Percentiles rank a stretch among this genome's conserved stretches.
These are phyloP conservation scores for Rhodomyrtus tomentosa DNA, from an alignment of 345 rosid genomes.

Conservation along the genomic window DNA sequence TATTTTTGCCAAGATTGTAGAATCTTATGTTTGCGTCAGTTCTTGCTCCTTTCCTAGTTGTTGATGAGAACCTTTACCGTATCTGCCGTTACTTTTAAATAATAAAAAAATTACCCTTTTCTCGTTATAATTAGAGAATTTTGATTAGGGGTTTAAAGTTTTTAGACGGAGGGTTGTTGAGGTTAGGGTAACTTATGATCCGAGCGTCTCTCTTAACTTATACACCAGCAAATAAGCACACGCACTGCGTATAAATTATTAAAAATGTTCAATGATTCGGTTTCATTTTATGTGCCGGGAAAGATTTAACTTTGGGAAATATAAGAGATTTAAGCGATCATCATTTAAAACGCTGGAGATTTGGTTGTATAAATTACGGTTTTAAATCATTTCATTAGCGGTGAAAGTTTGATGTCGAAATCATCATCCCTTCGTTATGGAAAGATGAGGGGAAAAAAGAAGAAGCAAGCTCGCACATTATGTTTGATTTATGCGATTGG, in stretches of 20 bases:
- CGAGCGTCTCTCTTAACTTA: neutral
- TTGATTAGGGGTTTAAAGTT: neutral
- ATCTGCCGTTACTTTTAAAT: neutral
- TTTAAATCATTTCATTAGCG: no score
- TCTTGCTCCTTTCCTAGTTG: neutral
- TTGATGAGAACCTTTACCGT: neutral
- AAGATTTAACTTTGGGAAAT: neutral
- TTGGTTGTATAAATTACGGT: no score
- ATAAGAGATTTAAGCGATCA: neutral
- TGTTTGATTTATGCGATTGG: neutral
- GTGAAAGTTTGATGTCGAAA: neutral
- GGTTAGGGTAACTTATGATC: neutral
- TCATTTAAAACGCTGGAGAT: neutral
- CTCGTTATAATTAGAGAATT: neutral
- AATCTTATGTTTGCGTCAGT: neutral
- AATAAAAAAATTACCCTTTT: neutral
- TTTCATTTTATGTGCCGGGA: neutral
- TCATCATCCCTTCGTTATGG: neutral
- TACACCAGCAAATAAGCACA: neutral
- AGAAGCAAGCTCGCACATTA: neutral
- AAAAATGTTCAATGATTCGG: neutral
- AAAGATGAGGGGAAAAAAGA: neutral
- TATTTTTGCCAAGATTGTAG: neutral
- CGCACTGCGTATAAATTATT: neutral
- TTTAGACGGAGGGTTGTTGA: neutral